Evolutionary conservation across 306 rosid genomes (phyloP), one percentile per base, ranked within the genome.

Genomic region (Prunus kanzakura): DNA sequence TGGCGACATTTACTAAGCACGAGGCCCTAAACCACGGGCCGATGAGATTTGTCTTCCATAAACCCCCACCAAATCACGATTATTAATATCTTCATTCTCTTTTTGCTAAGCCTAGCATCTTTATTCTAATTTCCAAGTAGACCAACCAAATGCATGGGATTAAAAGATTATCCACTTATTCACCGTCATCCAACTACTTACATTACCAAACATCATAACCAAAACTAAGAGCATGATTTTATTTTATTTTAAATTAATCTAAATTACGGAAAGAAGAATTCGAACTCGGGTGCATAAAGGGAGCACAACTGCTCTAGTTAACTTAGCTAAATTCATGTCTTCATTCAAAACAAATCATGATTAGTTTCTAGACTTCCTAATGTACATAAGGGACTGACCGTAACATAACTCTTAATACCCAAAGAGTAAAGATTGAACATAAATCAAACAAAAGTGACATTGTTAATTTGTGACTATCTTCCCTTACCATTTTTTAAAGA

Each of bases 11-110:
- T 11, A 51, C 67, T 6, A 45, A 74, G 11, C 82, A 78, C 51
- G 35, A 73, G 73, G 16, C 64, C 76, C 47, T 12, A 64, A 73
- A 69, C 52, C 80, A 13, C 73, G 51, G 68, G 58, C 71, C 68
- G 32, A 68, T 73, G 76, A 41, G 73, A 82, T 69, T 67, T 32
- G 12, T 38, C 72, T 27, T 68, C 8, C 10, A 61, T 68, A 67
- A 82, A 50, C 43, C 12, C 67, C 71, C 65, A 72, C 20, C 38
- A 47, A 76, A 64, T 66, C 58, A 49, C 30, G 49, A 46, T 57
- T 57, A 30, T 29, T 19, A 30, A 4, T 70, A 58, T 22, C 13
- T 13, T 47, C 10, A 13, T 9, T 8, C 10, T 12, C 57, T 5
- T 3, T 5, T 3, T 45, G 52, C 12, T 54, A 1, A 25, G 2